Conservation (phyloP, 768 basidiomycete genomes). For the Xerocomellus dryophilus region DNA sequence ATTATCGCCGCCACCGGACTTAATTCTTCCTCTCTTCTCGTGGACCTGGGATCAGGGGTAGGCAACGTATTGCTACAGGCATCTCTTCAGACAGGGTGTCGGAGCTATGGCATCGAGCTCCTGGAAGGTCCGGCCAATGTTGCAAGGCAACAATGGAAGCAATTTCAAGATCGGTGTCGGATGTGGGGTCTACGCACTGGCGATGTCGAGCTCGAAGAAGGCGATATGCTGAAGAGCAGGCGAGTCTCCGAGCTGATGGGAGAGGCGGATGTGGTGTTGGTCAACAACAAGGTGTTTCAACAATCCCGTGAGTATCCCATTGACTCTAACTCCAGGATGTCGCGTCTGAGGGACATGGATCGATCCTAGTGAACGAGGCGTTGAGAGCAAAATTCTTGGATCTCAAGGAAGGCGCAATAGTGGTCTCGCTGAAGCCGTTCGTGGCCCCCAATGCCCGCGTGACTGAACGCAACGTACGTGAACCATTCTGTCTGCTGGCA, state of each 20-base stretch:
- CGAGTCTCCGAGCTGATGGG: slow-evolving; percentile 68
- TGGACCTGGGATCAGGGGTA: slow-evolving; percentile 85
- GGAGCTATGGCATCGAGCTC: slow-evolving; percentile 76
- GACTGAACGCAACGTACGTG: slow-evolving; percentile 76
- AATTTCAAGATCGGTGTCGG: slow-evolving; percentile 71
- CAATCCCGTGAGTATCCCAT: slow-evolving; percentile 56
- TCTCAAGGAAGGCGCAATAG: slow-evolving; percentile 86
- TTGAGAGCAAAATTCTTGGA: slow-evolving; percentile 90
- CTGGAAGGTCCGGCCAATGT: slow-evolving; percentile 76
- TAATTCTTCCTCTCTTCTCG: slow-evolving; percentile 57
- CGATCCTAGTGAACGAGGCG: slow-evolving; percentile 72
- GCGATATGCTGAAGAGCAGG: slow-evolving; percentile 74
- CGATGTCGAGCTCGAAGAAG: slow-evolving; percentile 75
- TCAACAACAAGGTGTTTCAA: slow-evolving; percentile 84
- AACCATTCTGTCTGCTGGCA: not conserved
- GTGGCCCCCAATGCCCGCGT: slow-evolving; percentile 73
- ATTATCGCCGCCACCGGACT: slow-evolving; percentile 52
- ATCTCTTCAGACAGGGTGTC: slow-evolving; percentile 75
- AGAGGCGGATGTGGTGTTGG: slow-evolving; percentile 87
- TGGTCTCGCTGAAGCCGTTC: slow-evolving; percentile 86
- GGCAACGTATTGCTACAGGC: slow-evolving; percentile 83
- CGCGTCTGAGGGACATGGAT: not conserved
- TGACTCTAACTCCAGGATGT: not conserved
- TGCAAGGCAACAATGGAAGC: slow-evolving; percentile 70
- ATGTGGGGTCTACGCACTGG: slow-evolving; percentile 90